Base-by-base conservation (phyloP, 2,329 filamentous ascomycete genomes). In the Diaporthe vaccinii region DNA sequence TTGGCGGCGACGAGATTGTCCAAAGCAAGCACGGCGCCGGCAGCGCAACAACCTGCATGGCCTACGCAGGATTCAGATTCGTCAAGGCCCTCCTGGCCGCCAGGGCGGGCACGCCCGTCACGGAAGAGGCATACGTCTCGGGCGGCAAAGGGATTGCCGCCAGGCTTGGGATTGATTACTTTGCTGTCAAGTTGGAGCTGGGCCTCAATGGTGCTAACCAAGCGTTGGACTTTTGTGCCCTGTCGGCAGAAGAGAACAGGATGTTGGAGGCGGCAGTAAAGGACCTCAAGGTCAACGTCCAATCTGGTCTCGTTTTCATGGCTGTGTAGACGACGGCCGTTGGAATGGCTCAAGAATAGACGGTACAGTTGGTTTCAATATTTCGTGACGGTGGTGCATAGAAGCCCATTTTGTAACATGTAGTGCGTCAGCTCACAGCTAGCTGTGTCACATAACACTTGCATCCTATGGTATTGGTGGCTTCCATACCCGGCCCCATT, bases 11-110 rank as follows among this genome's bases (percentile, higher is more conserved):
- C 25, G 53, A 57, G 25, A 57, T 57, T 31, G 53, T 57, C 12
- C 25, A 57, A 7, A 57, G 53, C 53, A 57, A 57, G 7, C 53
- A 57, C 15, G 53, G 25, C 15, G 53, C 53, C 9, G 53, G 53
- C 25, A 57, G 53, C 25, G 53, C 53, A 22, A 57, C 53, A 22
- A 57, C 53, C 53, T 57, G 53, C 53, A 57, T 57, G 53, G 53
- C 53, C 12, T 57, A 57, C 25, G 53, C 53, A 6, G 53, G 53
- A 31, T 57, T 57, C 53, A 57, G 53, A 20, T 57, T 57, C 15
- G 28, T 57, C 53, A 57, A 57, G 15, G 53, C 53, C 3, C 53
- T 57, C 15, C 53, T 57, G 0, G 53, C 2, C 15, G 53, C 53
- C 15, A 57, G 25, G 28, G 4, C 15, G 25, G 53, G 53, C 25